Conservation (phyloP, 495 filamentous ascomycete species). For the Saxophila tyrrhenica region DNA sequence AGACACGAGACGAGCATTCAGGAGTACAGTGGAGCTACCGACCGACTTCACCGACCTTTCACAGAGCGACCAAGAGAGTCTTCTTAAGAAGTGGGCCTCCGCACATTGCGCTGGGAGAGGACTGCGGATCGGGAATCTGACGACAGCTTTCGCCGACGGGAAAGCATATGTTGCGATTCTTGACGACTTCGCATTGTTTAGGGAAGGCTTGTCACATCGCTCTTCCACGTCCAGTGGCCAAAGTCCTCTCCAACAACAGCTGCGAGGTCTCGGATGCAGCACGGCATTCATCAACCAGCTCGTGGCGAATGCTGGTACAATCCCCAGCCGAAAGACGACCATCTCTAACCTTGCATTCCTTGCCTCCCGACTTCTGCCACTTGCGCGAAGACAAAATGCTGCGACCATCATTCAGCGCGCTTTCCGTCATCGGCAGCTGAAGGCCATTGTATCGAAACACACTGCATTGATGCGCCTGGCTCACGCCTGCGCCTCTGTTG, state of each 20-base stretch:
- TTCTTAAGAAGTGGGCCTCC: slow-evolving; percentile 47
- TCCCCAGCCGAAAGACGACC: slow-evolving; percentile 41
- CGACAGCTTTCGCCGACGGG: slow-evolving; percentile 49
- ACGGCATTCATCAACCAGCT: slow-evolving; percentile 28
- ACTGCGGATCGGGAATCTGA: slow-evolving; percentile 43
- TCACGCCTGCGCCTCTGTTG: slow-evolving; percentile 26
- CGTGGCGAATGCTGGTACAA: slow-evolving; percentile 8
- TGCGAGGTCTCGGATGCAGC: slow-evolving; percentile 27
- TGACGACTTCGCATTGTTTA: slow-evolving; percentile 43
- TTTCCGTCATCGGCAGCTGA: slow-evolving; percentile 22
- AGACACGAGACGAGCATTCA: slow-evolving; percentile 33
- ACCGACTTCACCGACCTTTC: neutral
- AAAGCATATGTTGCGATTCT: slow-evolving; percentile 47
- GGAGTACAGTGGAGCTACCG: slow-evolving; percentile 1
- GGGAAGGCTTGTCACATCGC: neutral
- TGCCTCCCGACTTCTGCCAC: slow-evolving; percentile 48
- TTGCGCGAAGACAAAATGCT: slow-evolving; percentile 40
- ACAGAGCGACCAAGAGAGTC: slow-evolving; percentile 6
- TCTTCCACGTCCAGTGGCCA: neutral
- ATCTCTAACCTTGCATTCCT: slow-evolving; percentile 49
- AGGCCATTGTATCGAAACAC: slow-evolving; percentile 10
- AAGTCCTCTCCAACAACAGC: slow-evolving; percentile 19
- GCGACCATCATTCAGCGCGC: slow-evolving; percentile 40
- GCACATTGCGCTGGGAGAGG: slow-evolving; percentile 38
- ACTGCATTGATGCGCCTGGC: slow-evolving; percentile 24